Conservation (phyloP, 2,329 filamentous ascomycete species). For the Cytospora leucostoma region DNA sequence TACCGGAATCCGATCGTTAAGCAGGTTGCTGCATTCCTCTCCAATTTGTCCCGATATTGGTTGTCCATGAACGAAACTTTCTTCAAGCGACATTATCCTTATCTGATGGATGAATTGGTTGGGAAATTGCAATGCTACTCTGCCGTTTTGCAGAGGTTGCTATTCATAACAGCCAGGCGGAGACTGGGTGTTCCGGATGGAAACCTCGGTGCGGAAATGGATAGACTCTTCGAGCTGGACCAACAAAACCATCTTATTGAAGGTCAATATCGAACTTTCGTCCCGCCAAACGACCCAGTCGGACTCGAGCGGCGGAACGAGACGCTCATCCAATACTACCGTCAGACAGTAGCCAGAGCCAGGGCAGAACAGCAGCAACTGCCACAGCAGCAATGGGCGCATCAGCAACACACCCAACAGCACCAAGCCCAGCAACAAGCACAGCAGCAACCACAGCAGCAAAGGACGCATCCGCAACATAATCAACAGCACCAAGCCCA, state of each 20-base stretch:
- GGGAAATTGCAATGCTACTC: slow-evolving; percentile 36
- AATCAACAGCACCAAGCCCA: slow-evolving; percentile 8
- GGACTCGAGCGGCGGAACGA: slow-evolving; percentile 29
- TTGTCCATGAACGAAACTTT: slow-evolving; percentile 32
- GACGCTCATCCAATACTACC: slow-evolving; percentile 26
- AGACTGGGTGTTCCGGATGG: slow-evolving; percentile 32
- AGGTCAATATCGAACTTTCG: background rate
- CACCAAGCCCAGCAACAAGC: slow-evolving; percentile 1
- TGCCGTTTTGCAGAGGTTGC: slow-evolving; percentile 33
- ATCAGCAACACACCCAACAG: background rate
- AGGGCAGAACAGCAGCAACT: background rate
- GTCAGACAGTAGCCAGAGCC: slow-evolving; percentile 1
- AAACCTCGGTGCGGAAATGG: slow-evolving; percentile 25
- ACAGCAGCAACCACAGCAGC: slow-evolving; percentile 2
- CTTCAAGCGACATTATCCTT: slow-evolving; percentile 33
- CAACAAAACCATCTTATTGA: slow-evolving; percentile 28
- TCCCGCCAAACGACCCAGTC: background rate
- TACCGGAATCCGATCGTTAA: slow-evolving; percentile 30
- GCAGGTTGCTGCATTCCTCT: slow-evolving; percentile 48
- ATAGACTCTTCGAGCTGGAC: slow-evolving; percentile 32
- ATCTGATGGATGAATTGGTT: slow-evolving; percentile 40
- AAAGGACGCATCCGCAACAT: background rate
- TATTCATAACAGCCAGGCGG: slow-evolving; percentile 36
- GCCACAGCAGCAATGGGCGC: background rate
- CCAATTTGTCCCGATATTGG: slow-evolving; percentile 46